Percentiles rank a stretch among this genome's conserved stretches.
phyloP scores from a whole-genome alignment of 23 red algal species.

The Gracilariopsis chorda region DNA sequence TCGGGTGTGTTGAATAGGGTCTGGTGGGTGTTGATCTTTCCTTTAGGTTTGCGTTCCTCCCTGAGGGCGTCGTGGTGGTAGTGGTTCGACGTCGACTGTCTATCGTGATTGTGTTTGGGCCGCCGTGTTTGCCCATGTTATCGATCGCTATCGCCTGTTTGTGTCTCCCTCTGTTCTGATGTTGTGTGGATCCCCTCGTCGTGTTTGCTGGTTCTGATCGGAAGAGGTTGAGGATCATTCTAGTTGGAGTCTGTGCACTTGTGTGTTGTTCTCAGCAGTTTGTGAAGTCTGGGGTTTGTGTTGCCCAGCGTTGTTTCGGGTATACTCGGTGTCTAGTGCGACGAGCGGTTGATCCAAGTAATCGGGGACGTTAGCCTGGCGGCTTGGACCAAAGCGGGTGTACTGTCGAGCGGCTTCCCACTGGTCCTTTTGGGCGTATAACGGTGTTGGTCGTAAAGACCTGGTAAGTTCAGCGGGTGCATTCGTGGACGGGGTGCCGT shows the following conservation, averaged over 20 bases:
- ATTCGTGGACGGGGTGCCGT: neutral
- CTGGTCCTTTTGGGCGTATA: slow-evolving; percentile 9
- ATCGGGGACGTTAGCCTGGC: neutral
- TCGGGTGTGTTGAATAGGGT: neutral
- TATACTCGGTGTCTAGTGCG: neutral
- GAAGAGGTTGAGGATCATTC: slow-evolving; percentile 9
- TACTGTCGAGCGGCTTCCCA: slow-evolving; percentile 12
- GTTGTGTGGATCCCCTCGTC: neutral
- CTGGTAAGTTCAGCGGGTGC: neutral
- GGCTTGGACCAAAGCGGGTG: neutral
- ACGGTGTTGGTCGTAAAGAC: too few relatives aligned
- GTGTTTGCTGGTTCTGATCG: slow-evolving; percentile 17
- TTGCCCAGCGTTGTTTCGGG: neutral
- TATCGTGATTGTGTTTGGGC: slow-evolving; percentile 21
- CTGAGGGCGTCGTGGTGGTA: slow-evolving; percentile 39
- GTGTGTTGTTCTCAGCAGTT: neutral
- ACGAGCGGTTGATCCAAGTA: slow-evolving; percentile 19
- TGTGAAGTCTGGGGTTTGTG: neutral
- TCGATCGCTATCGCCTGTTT: slow-evolving; percentile 2
- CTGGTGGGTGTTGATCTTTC: slow-evolving; percentile 8
- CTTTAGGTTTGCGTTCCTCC: slow-evolving; percentile 15
- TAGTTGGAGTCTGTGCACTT: neutral
- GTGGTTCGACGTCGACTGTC: slow-evolving; percentile 6
- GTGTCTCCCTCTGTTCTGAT: slow-evolving; percentile 3
- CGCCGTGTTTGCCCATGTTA: neutral